Evolutionary conservation across 2,329 filamentous ascomycete species (phyloP).

Genomic region (Hypoxylon sp.): DNA sequence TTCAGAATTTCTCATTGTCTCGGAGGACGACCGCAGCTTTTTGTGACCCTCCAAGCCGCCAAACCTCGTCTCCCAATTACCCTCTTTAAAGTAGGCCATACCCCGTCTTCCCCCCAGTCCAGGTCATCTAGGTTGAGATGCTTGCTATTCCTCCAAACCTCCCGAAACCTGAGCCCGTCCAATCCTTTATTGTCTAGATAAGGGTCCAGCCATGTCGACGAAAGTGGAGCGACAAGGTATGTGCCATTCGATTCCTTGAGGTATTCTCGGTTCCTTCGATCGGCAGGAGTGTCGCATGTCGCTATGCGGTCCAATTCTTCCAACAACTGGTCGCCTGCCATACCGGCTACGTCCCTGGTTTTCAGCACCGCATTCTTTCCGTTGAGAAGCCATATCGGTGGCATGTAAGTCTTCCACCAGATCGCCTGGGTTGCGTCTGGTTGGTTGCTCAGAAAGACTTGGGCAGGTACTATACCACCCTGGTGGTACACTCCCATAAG

Average conservation of each 20-base stretch:
- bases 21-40: slow-evolving; percentile 57
- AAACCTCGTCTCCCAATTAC: slow-evolving; percentile 72
- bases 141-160: slow-evolving; percentile 72
- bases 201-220: slow-evolving; percentile 73
- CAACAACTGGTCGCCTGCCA: slow-evolving; percentile 68
- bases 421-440: slow-evolving; percentile 73
- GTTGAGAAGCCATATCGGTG: slow-evolving; percentile 81
- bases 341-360: slow-evolving; percentile 78
- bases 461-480: slow-evolving; percentile 78
- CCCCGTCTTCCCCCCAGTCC: slow-evolving; percentile 79
- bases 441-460: slow-evolving; percentile 77
- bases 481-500: slow-evolving; percentile 87
- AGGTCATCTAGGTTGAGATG: slow-evolving; percentile 84
- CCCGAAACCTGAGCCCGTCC: slow-evolving; percentile 69
- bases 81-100: slow-evolving; percentile 74
- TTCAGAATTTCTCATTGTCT: slow-evolving; percentile 19
- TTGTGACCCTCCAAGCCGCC: slow-evolving; percentile 70
- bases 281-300: slow-evolving; percentile 68
- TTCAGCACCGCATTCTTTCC: slow-evolving; percentile 76
- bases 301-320: slow-evolving; percentile 65
- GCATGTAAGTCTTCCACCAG: slow-evolving; percentile 90
- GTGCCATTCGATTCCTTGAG: slow-evolving; percentile 69
- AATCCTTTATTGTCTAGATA: slow-evolving; percentile 68
- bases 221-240: slow-evolving; percentile 77
- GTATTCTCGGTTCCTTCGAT: slow-evolving; percentile 63